A percentile compares a stretch with the other conserved stretches of the same genome.
phyloP scores from a whole-genome alignment of 129 eudicot species.

The Lonicera japonica region DNA sequence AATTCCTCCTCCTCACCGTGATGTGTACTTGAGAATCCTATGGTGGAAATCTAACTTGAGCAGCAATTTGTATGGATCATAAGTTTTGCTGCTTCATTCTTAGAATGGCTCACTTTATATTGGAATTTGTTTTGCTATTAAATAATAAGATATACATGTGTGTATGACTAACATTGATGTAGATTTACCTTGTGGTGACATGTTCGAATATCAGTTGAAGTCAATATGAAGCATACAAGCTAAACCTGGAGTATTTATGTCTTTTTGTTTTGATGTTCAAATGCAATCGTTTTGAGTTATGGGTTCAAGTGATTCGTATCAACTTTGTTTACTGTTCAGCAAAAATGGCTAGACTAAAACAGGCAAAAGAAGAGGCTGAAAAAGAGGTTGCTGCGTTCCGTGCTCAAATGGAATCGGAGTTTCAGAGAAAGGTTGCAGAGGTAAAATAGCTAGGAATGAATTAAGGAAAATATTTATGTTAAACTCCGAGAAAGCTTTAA shows the following conservation, averaged over 20 bases:
- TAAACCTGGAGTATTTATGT: neutral
- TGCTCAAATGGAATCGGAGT: slow-evolving; percentile 81
- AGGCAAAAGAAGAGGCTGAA: slow-evolving; percentile 87
- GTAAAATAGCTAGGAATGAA: slow-evolving; percentile 17
- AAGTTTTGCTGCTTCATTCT: too few relatives aligned
- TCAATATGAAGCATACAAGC: neutral
- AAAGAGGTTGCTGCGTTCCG: slow-evolving; percentile 84
- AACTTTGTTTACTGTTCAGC: slow-evolving; percentile 33
- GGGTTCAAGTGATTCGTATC: neutral
- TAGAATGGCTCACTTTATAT: too few relatives aligned
- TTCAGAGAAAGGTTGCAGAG: slow-evolving; percentile 69
- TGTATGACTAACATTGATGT: neutral
- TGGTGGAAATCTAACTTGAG: too few relatives aligned
- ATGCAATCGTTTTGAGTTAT: neutral
- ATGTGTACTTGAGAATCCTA: too few relatives aligned
- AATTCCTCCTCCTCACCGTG: too few relatives aligned
- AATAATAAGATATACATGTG: neutral
- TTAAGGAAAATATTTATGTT: neutral
- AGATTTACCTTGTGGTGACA: neutral
- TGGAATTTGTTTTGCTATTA: neutral
- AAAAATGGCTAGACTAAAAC: slow-evolving; percentile 70
- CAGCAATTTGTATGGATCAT: too few relatives aligned
- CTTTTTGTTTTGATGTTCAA: neutral
- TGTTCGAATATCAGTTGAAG: neutral
- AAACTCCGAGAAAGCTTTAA: neutral